Evolutionary conservation across 2,329 filamentous ascomycete genomes (phyloP).

Genomic region (Dissoconium aciculare): DNA sequence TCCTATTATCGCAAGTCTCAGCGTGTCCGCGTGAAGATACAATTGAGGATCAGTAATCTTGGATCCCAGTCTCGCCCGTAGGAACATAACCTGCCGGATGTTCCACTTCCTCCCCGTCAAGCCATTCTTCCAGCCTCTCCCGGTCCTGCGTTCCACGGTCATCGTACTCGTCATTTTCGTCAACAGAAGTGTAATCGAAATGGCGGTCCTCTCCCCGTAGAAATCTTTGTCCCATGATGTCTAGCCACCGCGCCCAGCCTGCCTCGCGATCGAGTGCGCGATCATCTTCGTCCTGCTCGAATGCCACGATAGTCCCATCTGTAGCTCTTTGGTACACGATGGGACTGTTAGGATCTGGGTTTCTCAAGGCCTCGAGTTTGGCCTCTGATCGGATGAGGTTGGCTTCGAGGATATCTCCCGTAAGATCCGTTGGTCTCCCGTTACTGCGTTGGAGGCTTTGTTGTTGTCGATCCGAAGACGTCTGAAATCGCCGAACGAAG

Average conservation of each 20-base stretch:
- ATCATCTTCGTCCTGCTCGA: conserved; percentile 40
- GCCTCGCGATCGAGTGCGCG: conserved; percentile 47
- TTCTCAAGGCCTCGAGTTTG: conserved; percentile 49
- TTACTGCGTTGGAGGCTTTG: conserved; percentile 64
- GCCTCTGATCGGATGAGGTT: conserved; percentile 64
- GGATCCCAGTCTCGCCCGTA: conserved; percentile 34
- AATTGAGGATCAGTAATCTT: conserved; percentile 35
- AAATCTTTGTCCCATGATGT: conserved; percentile 60
- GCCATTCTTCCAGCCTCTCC: conserved; percentile 61
- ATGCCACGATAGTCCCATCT: conserved; percentile 42
- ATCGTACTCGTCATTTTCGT: conserved; percentile 58
- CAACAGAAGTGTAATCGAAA: conserved; percentile 60
- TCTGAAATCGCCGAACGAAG: conserved; percentile 63
- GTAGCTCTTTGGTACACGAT: conserved; percentile 37
- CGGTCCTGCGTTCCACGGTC: conserved; percentile 43
- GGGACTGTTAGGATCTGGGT: conserved; percentile 37
- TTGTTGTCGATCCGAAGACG: conserved; percentile 53
- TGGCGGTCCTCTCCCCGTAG: conserved; percentile 59
- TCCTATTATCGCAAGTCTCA: too few relatives aligned
- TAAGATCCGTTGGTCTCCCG: conserved; percentile 36
- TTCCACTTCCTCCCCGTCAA: conserved; percentile 54
- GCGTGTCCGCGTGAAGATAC: too few relatives aligned
- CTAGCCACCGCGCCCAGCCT: conserved; percentile 52
- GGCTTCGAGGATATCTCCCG: conserved; percentile 47
- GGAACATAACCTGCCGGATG: conserved; percentile 21